A percentile compares a stretch with the other conserved stretches of the same genome.
These are phyloP conservation scores for Fusarium drepaniforme DNA, from an alignment of 2,329 filamentous ascomycete genomes.

Conservation along the genomic window DNA sequence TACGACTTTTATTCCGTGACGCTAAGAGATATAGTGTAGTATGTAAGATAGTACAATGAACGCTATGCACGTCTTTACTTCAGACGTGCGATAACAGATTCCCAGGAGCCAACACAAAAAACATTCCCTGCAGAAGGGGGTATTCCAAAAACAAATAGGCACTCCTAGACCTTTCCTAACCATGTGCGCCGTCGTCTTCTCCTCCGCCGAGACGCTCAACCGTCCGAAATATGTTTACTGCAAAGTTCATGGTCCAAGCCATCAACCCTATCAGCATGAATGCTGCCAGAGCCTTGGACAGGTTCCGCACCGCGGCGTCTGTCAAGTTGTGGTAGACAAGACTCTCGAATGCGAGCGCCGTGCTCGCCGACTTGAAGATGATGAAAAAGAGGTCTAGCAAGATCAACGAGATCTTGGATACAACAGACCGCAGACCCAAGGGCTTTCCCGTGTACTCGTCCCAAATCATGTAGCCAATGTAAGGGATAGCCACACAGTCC, in stretches of 20 bases:
- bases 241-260: constrained; percentile 92
- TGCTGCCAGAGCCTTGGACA: constrained; percentile 77
- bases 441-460: constrained; percentile 98
- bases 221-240: constrained; percentile 82
- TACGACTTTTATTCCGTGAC: constrained; percentile 3
- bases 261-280: constrained; percentile 85
- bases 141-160: constrained; percentile 25
- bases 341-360: constrained; percentile 89
- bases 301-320: constrained; percentile 60
- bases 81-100: constrained; percentile 19
- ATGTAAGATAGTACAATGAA: constrained; percentile 27
- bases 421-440: constrained; percentile 84
- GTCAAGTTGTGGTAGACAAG: constrained; percentile 69
- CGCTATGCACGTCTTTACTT: constrained; percentile 27
- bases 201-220: constrained; percentile 71
- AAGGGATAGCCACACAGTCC: constrained; percentile 88
- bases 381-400: constrained; percentile 96
- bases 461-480: constrained; percentile 93
- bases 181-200: constrained; percentile 54
- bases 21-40: constrained; percentile 8
- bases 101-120: constrained; percentile 20
- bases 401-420: constrained; percentile 89
- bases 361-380: constrained; percentile 95
- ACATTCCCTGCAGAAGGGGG: constrained; percentile 35
- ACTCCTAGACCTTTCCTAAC: constrained; percentile 20